phyloP scores from a whole-genome alignment of 208 protist species.

The Acanthamoeba castellanii region DNA sequence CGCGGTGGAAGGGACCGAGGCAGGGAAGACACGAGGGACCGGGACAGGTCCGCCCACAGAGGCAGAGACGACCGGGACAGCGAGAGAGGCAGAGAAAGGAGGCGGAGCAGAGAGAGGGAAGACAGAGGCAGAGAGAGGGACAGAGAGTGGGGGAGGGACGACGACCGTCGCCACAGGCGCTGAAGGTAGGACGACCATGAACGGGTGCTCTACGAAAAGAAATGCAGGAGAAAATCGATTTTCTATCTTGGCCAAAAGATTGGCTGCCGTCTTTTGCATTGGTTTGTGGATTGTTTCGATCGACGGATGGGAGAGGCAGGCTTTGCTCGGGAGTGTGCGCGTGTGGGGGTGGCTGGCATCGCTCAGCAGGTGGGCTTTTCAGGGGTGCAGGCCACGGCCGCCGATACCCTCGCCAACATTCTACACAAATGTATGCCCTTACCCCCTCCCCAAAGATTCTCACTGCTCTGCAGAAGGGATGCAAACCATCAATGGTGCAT shows the following conservation, averaged over 20 bases:
- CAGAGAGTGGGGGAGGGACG: not conserved
- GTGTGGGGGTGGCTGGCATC: not conserved
- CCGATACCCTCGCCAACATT: slow-evolving; percentile 18
- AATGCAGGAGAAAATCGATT: no score
- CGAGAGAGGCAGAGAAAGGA: not conserved
- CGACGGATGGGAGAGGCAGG: slow-evolving; percentile 32
- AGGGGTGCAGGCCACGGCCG: not conserved
- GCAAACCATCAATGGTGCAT: not conserved
- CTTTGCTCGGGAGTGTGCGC: slow-evolving; percentile 14
- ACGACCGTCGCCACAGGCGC: not conserved
- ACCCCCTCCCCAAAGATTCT: not conserved
- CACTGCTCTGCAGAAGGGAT: not conserved
- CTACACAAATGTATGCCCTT: slow-evolving; percentile 13
- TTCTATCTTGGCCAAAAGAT: no score
- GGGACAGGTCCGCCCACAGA: not conserved
- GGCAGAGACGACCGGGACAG: not conserved
- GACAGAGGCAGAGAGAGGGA: not conserved
- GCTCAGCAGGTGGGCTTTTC: not conserved
- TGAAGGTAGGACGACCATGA: no score
- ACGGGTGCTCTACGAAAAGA: no score
- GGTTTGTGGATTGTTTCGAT: no score
- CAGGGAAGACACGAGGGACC: not conserved
- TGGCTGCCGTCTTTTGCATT: no score
- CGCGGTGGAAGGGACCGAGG: not conserved
- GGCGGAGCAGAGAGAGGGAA: no score